Evolutionary conservation across 305 asterid genomes (phyloP), one percentile per base, ranked within the genome.

Genomic region (Ajuga reptans): DNA sequence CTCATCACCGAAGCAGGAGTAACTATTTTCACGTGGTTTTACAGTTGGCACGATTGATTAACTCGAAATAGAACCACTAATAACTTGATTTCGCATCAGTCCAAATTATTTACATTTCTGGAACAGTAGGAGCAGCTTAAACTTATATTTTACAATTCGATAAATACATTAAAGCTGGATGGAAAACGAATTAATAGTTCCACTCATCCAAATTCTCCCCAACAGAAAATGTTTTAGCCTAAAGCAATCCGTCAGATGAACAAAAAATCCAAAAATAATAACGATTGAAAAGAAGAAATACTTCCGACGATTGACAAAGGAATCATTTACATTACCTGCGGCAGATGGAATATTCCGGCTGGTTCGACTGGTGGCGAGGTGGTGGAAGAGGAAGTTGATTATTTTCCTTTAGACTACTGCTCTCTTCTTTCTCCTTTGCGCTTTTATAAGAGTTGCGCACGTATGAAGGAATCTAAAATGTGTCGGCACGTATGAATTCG

Each of bases 381-480:
- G 73, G 45, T 64, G 71, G 21, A 27, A 18, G 72, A 52, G 72
- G 75, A 54, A 71, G 42, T 41, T 75, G 55, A 53, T 75, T 15
- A 55, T 58, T 52, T 36, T 18, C 36, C 59, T 69, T 29, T 42
- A 36, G 16, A 16, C 68, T 46, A 17, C 47, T 9, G 65, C 71
- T 9, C 17, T 53, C 17, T 37, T 5, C 78, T 58, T 39, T 9
- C 62, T 11, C 11, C 36, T 39, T 21, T 51, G 68, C 55, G 41
- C 0, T 59, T 73, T 69, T 77, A 80, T 75, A 76, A 11, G 70
- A 64, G 61, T 3, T 31, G 31, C 72, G 67, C 64, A 80, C 77
- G 79, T 76, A 75, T 7, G 72, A 53, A 8, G 12, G 83, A 79
- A 64, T 79, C 83, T 64, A 9, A 50, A 24, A 68, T 36, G 33